These are phyloP conservation scores for Sphagnum contortum DNA, from an alignment of 225 moss, liverwort and hornwort species.

Conservation along the genomic window DNA sequence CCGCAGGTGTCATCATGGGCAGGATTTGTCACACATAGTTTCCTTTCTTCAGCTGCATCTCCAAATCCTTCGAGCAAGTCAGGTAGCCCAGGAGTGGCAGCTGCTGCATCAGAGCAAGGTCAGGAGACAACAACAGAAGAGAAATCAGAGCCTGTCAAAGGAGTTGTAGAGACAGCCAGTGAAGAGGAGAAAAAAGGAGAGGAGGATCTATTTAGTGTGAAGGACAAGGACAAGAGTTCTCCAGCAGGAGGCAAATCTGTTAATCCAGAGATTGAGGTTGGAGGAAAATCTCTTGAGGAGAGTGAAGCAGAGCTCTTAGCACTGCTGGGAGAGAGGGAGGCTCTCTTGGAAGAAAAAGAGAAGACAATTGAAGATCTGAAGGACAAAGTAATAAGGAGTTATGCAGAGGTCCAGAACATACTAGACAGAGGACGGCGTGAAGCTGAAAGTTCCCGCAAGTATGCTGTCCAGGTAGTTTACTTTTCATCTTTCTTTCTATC, in stretches of 20 bases:
- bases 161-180: slow-evolving; percentile 1
- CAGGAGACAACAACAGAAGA: slow-evolving; percentile 14
- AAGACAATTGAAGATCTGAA: slow-evolving; percentile 51
- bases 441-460: slow-evolving; percentile 65
- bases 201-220: too few relatives aligned
- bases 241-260: too few relatives aligned
- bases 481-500: not conserved
- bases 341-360: slow-evolving; percentile 42
- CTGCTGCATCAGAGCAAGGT: slow-evolving; percentile 10
- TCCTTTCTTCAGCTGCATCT: slow-evolving; percentile 25
- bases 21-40: slow-evolving; percentile 19
- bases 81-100: slow-evolving; percentile 8
- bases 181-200: too few relatives aligned
- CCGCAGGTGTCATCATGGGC: slow-evolving; percentile 27
- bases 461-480: slow-evolving; percentile 60
- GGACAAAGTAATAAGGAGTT: slow-evolving; percentile 60
- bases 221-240: too few relatives aligned
- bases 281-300: not conserved
- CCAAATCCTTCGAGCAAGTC: slow-evolving; percentile 24
- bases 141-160: slow-evolving; percentile 26
- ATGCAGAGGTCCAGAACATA: slow-evolving; percentile 76
- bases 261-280: too few relatives aligned
- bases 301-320: slow-evolving; percentile 19
- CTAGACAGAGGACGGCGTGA: slow-evolving; percentile 61
- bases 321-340: slow-evolving; percentile 54